Conservation (phyloP, 306 rosid species). For the Gastrolobium villosum region DNA sequence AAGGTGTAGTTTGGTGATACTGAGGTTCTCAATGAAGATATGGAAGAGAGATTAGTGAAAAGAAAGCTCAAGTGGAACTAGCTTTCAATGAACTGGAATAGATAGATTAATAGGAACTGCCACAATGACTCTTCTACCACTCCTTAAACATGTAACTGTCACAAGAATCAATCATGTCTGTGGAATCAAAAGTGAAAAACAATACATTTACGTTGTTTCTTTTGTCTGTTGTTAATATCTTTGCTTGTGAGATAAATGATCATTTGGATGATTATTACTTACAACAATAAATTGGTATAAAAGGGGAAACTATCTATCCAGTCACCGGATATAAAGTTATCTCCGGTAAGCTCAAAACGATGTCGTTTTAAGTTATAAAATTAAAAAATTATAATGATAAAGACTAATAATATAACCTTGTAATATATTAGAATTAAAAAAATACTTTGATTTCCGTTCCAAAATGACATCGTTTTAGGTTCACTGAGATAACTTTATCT, state of each 20-base stretch:
- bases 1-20: constrained; percentile 72
- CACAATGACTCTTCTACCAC: constrained; percentile 80
- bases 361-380: too few species aligned
- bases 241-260: constrained; percentile 10
- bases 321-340: too few species aligned
- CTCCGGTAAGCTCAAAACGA: too few species aligned
- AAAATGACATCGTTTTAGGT: too few species aligned
- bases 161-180: not conserved
- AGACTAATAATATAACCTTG: too few species aligned
- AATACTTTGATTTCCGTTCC: too few species aligned
- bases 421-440: too few species aligned
- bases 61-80: constrained; percentile 54
- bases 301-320: too few species aligned
- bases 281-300: not conserved
- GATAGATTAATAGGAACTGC: constrained; percentile 51
- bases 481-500: too few species aligned
- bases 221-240: constrained; percentile 20
- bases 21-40: constrained; percentile 56
- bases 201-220: not conserved
- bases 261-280: constrained; percentile 4
- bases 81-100: constrained; percentile 58
- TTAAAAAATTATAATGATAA: too few species aligned
- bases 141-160: constrained; percentile 42
- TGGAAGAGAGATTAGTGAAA: constrained; percentile 61
- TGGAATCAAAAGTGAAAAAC: constrained; percentile 30